These are phyloP conservation scores for Aquilaria sinensis DNA, from an alignment of 345 rosid species.

Conservation along the genomic window DNA sequence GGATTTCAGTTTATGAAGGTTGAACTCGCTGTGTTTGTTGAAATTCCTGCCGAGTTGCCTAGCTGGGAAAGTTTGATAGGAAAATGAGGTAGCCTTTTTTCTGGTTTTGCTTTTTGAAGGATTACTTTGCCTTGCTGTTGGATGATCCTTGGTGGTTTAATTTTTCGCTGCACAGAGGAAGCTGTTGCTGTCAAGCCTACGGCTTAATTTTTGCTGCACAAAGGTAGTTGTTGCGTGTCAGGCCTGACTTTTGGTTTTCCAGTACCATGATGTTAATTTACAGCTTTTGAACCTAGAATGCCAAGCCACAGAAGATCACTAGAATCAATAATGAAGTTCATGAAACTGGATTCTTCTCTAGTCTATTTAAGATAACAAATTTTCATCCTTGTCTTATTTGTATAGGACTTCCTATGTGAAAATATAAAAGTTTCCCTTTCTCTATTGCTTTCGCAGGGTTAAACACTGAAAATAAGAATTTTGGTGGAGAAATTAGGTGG, in stretches of 20 bases:
- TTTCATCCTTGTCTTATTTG: too few species aligned
- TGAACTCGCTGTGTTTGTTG: constrained; percentile 5
- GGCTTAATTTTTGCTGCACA: too few species aligned
- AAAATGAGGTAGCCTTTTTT: constrained; percentile 20
- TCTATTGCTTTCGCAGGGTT: too few species aligned
- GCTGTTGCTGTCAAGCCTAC: neutral
- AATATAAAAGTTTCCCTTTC: too few species aligned
- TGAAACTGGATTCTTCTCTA: constrained; percentile 80
- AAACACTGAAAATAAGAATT: too few species aligned
- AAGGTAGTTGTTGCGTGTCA: neutral
- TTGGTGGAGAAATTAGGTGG: too few species aligned
- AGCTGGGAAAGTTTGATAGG: constrained; percentile 14
- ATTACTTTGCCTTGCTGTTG: constrained; percentile 21
- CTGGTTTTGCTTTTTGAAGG: constrained; percentile 17
- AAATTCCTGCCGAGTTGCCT: constrained; percentile 16
- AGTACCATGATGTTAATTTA: constrained; percentile 13
- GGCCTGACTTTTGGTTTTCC: constrained; percentile 13
- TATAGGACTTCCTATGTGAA: too few species aligned
- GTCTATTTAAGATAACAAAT: too few species aligned
- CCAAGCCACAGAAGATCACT: constrained; percentile 13
- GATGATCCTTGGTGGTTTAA: constrained; percentile 17
- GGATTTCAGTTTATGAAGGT: neutral
- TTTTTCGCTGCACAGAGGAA: constrained; percentile 12
- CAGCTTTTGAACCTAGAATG: constrained; percentile 11
- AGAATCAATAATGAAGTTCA: constrained; percentile 76